These are phyloP conservation scores for Kwoniella newhampshirensis DNA, from an alignment of 768 basidiomycete species.

Conservation along the genomic window DNA sequence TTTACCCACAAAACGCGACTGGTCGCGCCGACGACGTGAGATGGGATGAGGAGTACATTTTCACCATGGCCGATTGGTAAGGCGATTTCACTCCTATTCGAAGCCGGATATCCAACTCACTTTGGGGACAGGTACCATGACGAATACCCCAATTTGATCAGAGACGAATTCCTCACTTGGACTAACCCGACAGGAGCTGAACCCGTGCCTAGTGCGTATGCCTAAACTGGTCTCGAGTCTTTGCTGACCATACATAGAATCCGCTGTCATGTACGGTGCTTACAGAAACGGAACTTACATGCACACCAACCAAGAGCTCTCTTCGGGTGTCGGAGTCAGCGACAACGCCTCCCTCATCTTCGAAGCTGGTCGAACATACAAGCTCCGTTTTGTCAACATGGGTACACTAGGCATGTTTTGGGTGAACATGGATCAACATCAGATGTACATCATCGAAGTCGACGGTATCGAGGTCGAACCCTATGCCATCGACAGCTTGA, in stretches of 20 bases:
- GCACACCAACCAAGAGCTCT: constrained; percentile 59
- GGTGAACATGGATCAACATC: constrained; percentile 54
- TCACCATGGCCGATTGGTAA: constrained; percentile 80
- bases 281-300: constrained; percentile 66
- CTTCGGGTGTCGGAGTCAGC: constrained; percentile 65
- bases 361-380: constrained; percentile 82
- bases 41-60: constrained; percentile 88
- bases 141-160: constrained; percentile 55
- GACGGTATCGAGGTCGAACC: constrained; percentile 66
- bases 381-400: constrained; percentile 83
- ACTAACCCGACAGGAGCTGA: constrained; percentile 78
- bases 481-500: constrained; percentile 68
- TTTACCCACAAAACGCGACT: constrained; percentile 58
- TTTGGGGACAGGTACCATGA: constrained; percentile 64
- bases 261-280: constrained; percentile 78
- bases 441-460: constrained; percentile 55
- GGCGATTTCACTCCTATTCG: too few species aligned
- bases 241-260: constrained; percentile 58
- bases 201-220: constrained; percentile 79
- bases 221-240: not conserved
- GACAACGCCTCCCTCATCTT: constrained; percentile 83
- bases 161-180: constrained; percentile 63
- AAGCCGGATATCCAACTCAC: too few species aligned
- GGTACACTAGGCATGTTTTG: constrained; percentile 57
- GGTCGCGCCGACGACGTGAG: constrained; percentile 58